phyloP scores from a whole-genome alignment of 2,329 filamentous ascomycete genomes.

The Dothistroma pini region DNA sequence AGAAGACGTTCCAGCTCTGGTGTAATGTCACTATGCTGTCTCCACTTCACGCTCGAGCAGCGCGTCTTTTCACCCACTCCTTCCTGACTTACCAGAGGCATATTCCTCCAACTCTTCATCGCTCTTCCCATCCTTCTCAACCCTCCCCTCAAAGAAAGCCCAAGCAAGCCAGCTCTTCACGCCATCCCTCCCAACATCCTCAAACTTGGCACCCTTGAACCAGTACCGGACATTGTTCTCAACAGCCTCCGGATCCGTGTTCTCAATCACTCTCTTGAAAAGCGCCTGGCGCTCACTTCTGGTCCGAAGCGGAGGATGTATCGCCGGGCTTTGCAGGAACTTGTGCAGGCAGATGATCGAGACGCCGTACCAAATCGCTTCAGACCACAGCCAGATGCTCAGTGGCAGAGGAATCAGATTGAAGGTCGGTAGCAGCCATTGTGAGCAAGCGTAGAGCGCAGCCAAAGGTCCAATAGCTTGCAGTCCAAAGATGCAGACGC shows the following conservation, averaged over 20 bases:
- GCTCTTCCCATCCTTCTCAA: slow-evolving; percentile 53
- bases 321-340: slow-evolving; percentile 50
- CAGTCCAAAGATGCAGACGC: slow-evolving; percentile 16
- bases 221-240: slow-evolving; percentile 59
- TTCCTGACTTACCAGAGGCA: slow-evolving; percentile 28
- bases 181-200: slow-evolving; percentile 62
- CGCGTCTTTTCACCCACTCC: not conserved
- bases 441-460: slow-evolving; percentile 6
- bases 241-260: slow-evolving; percentile 47
- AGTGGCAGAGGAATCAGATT: slow-evolving; percentile 4
- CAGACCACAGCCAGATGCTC: slow-evolving; percentile 9
- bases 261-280: slow-evolving; percentile 54
- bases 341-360: slow-evolving; percentile 44
- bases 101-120: slow-evolving; percentile 56
- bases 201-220: slow-evolving; percentile 58
- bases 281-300: slow-evolving; percentile 51
- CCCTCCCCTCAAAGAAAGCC: slow-evolving; percentile 62
- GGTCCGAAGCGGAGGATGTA: slow-evolving; percentile 47
- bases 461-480: slow-evolving; percentile 14
- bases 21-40: not conserved
- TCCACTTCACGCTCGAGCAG: too few species aligned
- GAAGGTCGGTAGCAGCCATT: not conserved
- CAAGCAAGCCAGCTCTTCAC: slow-evolving; percentile 63
- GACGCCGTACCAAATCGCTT: slow-evolving; percentile 12
- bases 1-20: slow-evolving; percentile 51